Percentiles rank a stretch among this genome's conserved stretches.
These are phyloP conservation scores for Schizochytrium sp. DNA, from an alignment of 108 stramenopile genomes.

Conservation along the genomic window DNA sequence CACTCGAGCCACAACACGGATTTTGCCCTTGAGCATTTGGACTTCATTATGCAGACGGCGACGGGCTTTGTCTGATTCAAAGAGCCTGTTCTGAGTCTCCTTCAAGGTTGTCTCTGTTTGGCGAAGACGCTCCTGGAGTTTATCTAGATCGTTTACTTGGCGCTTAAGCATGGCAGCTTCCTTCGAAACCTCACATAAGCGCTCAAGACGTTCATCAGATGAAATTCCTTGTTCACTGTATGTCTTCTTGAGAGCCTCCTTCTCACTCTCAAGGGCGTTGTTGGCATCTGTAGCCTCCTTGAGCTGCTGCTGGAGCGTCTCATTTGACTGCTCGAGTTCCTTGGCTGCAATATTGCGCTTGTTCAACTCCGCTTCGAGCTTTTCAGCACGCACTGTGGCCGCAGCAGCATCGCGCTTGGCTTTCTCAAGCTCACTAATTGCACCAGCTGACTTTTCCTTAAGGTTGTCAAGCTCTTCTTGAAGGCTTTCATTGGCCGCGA, in stretches of 20 bases:
- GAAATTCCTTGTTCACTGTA: constrained; percentile 66
- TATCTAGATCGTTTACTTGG: constrained; percentile 61
- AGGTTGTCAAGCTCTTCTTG: background rate
- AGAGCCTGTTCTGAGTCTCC: constrained; percentile 77
- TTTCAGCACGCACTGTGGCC: constrained; percentile 1
- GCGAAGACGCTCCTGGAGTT: constrained; percentile 40
- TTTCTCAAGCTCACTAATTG: background rate
- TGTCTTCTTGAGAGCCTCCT: constrained; percentile 62
- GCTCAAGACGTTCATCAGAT: constrained; percentile 66
- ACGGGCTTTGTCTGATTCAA: constrained; percentile 83
- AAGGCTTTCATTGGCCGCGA: too few relatives aligned
- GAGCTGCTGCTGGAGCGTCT: background rate
- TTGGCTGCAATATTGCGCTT: background rate
- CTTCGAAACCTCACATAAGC: constrained; percentile 68
- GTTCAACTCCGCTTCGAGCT: constrained; percentile 57
- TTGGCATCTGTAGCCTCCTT: background rate
- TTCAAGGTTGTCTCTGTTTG: background rate
- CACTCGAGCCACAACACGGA: constrained; percentile 92
- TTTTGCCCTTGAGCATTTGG: constrained; percentile 93
- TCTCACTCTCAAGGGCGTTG: constrained; percentile 67
- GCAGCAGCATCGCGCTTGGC: constrained; percentile 56
- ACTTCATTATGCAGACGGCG: constrained; percentile 91
- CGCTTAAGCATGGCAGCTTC: constrained; percentile 71
- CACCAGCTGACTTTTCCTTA: background rate
- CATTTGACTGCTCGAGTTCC: background rate